Evolutionary conservation across 176 grass and related monocot genomes (phyloP).

Genomic region (Carex kokanica): DNA sequence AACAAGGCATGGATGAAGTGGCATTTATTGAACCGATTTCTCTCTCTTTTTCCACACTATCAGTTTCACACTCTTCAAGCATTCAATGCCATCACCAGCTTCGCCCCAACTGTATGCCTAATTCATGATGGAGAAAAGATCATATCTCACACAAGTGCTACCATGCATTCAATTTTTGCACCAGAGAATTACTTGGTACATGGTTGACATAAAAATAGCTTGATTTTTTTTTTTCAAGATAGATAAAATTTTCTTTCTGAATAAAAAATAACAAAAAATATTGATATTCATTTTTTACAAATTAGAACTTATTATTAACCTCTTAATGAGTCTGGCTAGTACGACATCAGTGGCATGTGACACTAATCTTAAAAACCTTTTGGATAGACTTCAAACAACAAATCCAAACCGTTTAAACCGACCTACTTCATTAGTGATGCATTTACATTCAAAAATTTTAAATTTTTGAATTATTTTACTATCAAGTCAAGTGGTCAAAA

Average conservation of each 20-base stretch:
- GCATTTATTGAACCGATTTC: slow-evolving; percentile 17
- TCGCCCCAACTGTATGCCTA: slow-evolving; percentile 1
- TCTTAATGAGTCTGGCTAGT: no score
- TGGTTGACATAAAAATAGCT: not conserved
- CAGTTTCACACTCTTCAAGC: slow-evolving; percentile 4
- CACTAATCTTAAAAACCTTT: no score
- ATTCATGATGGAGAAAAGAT: not conserved
- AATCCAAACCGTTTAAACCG: no score
- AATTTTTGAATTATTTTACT: no score
- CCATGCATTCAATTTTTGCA: slow-evolving; percentile 18
- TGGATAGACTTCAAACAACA: no score
- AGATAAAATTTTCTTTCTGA: no score
- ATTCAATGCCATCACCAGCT: slow-evolving; percentile 20
- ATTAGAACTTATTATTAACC: not conserved
- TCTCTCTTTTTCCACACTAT: not conserved
- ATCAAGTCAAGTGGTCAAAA: no score
- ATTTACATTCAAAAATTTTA: no score
- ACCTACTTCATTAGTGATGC: no score
- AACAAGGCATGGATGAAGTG: not conserved
- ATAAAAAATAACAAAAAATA: not conserved
- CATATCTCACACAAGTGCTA: not conserved
- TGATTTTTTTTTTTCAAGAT: not conserved
- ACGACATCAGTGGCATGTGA: no score
- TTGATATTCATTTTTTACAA: not conserved
- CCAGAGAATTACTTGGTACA: not conserved